Conservation (phyloP, 371 early-diverging fungal species). For the Amoeboaphelidium occidentale region DNA sequence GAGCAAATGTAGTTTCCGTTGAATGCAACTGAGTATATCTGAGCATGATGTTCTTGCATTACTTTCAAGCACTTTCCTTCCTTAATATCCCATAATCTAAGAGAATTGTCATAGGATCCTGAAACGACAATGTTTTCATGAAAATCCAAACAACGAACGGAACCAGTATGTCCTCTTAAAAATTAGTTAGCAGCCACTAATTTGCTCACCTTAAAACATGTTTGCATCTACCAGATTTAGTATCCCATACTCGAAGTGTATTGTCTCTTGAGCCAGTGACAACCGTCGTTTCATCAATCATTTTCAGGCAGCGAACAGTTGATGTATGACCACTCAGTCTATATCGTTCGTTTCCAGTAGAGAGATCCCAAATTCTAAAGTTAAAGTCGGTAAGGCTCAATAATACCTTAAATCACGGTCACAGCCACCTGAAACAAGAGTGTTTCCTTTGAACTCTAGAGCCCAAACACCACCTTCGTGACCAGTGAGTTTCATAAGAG, state of each 20-base stretch:
- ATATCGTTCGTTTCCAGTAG: constrained; percentile 4
- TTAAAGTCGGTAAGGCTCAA: too few relatives aligned
- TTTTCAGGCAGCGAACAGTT: constrained; percentile 13
- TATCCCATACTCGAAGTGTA: constrained; percentile 70
- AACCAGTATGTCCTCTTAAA: constrained; percentile 5
- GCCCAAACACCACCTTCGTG: constrained; percentile 99
- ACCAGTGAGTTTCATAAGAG: constrained; percentile 39
- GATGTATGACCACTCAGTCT: constrained; percentile 16
- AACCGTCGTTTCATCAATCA: constrained; percentile 31
- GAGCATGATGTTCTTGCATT: constrained; percentile 17
- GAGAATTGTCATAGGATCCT: constrained; percentile 19
- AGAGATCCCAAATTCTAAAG: constrained; percentile 12
- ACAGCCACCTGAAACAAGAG: constrained; percentile 43
- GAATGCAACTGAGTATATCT: constrained; percentile 38
- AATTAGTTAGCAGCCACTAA: constrained; percentile 1
- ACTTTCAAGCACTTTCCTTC: not conserved
- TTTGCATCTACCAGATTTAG: not conserved
- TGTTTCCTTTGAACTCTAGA: constrained; percentile 25
- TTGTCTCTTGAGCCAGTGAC: constrained; percentile 94
- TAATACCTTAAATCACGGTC: too few relatives aligned
- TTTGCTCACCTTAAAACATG: not conserved
- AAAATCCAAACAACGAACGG: constrained; percentile 15
- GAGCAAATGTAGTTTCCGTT: constrained; percentile 36
- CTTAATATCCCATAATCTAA: constrained; percentile 16
- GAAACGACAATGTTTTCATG: constrained; percentile 8